Conservation (phyloP, 257 asterid genomes). For the Salvia rosmarinus region DNA sequence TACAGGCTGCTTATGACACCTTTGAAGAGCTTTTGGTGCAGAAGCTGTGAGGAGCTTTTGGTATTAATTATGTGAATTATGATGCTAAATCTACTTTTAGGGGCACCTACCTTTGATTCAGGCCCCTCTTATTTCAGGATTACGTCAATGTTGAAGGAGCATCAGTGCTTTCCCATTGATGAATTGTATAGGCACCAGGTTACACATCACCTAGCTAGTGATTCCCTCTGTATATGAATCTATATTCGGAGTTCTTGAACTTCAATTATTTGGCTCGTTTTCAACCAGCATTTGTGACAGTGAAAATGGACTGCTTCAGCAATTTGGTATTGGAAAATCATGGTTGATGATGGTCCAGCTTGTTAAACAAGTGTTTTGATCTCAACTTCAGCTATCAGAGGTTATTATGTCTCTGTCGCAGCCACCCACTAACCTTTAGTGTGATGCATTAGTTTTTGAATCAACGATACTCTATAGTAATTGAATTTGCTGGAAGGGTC, state of each 20-base stretch:
- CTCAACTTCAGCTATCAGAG: background rate
- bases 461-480: background rate
- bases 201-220: background rate
- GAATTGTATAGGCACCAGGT: background rate
- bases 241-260: background rate
- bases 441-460: background rate
- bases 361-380: conserved; percentile 20
- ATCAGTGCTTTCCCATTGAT: background rate
- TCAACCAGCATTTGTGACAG: background rate
- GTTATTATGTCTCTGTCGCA: conserved; percentile 42
- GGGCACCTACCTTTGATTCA: background rate
- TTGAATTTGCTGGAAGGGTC: background rate
- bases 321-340: conserved; percentile 18
- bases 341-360: conserved; percentile 15
- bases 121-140: background rate
- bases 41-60: background rate
- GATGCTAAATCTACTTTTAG: conserved; percentile 3
- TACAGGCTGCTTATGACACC: background rate
- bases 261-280: background rate
- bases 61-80: conserved; percentile 1
- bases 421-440: conserved; percentile 30
- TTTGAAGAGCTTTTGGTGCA: background rate
- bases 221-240: background rate
- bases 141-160: conserved; percentile 6
- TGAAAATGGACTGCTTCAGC: background rate